Evolutionary conservation across 1,139 yeast genomes (phyloP).

Genomic region (Saccharomyces hybrid): DNA sequence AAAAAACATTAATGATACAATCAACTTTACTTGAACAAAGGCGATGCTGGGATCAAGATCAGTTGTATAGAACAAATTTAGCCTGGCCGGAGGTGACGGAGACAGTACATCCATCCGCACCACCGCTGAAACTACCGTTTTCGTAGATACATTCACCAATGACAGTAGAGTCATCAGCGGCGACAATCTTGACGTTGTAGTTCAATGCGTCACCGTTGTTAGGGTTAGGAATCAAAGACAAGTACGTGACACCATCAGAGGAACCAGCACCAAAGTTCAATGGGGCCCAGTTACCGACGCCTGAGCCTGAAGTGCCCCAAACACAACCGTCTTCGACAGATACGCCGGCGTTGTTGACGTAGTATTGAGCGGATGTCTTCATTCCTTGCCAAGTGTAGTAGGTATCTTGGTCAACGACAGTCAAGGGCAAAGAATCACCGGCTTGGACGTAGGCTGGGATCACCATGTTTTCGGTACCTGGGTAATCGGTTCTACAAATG

Average conservation of each 20-base stretch:
- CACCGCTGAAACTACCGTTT: slow-evolving; percentile 65
- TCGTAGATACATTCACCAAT: slow-evolving; percentile 74
- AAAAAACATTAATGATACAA: neutral
- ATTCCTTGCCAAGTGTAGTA: slow-evolving; percentile 81
- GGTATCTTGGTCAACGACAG: slow-evolving; percentile 67
- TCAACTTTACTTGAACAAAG: neutral
- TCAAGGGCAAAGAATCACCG: slow-evolving; percentile 50
- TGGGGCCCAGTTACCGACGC: slow-evolving; percentile 97
- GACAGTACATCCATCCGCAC: slow-evolving; percentile 81
- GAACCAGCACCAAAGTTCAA: slow-evolving; percentile 88
- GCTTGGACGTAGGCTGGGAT: slow-evolving; percentile 63
- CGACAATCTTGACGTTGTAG: slow-evolving; percentile 80
- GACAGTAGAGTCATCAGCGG: slow-evolving; percentile 53
- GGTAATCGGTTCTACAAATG: slow-evolving; percentile 77
- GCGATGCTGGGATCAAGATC: neutral
- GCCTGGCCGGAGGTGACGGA: slow-evolving; percentile 77
- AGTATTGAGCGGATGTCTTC: slow-evolving; percentile 87
- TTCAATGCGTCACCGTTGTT: slow-evolving; percentile 70
- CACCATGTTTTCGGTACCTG: slow-evolving; percentile 82
- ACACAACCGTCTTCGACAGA: slow-evolving; percentile 80
- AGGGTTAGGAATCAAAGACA: slow-evolving; percentile 92
- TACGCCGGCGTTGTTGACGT: slow-evolving; percentile 94
- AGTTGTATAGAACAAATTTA: slow-evolving; percentile 52
- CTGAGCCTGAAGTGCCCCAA: slow-evolving; percentile 78
- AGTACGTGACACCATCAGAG: slow-evolving; percentile 68